Conservation (phyloP, 768 basidiomycete genomes). For the Pholiota conissans region DNA sequence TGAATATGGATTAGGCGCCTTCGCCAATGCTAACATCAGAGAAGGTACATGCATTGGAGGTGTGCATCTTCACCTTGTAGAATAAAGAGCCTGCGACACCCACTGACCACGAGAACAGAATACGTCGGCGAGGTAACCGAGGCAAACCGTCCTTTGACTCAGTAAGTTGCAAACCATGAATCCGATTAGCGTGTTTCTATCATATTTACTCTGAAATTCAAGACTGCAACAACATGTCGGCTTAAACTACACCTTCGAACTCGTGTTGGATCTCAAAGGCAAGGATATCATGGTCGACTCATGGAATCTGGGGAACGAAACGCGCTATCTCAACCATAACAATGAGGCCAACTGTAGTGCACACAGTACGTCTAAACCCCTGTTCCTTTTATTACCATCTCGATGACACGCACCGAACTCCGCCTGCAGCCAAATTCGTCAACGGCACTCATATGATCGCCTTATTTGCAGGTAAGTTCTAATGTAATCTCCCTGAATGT, state of each 20-base stretch:
- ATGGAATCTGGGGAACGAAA: slow-evolving; percentile 41
- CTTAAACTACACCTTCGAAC: slow-evolving; percentile 19
- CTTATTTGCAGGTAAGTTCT: slow-evolving; percentile 8
- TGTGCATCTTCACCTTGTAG: slow-evolving; percentile 4
- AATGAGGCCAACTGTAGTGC: slow-evolving; percentile 11
- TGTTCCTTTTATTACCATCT: background rate
- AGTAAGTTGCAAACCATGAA: background rate
- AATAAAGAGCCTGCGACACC: background rate
- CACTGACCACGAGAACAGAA: slow-evolving; percentile 26
- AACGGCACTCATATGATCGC: slow-evolving; percentile 13
- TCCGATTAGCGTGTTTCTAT: background rate
- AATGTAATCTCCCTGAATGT: background rate
- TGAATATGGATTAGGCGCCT: slow-evolving; percentile 45
- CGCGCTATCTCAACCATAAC: slow-evolving; percentile 42
- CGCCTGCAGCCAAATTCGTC: slow-evolving; percentile 1
- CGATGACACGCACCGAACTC: background rate
- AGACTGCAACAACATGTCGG: slow-evolving; percentile 14
- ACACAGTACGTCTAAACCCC: background rate
- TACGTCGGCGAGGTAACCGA: slow-evolving; percentile 35
- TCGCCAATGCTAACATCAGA: slow-evolving; percentile 26
- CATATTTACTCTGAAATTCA: background rate
- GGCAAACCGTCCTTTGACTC: no score
- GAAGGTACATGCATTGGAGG: slow-evolving; percentile 24
- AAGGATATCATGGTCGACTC: slow-evolving; percentile 32
- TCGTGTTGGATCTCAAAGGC: background rate